Percentiles rank a stretch among this genome's conserved stretches.
Conservation (phyloP, 805 yeast genomes). For the Saccharomycopsis amapae region DNA sequence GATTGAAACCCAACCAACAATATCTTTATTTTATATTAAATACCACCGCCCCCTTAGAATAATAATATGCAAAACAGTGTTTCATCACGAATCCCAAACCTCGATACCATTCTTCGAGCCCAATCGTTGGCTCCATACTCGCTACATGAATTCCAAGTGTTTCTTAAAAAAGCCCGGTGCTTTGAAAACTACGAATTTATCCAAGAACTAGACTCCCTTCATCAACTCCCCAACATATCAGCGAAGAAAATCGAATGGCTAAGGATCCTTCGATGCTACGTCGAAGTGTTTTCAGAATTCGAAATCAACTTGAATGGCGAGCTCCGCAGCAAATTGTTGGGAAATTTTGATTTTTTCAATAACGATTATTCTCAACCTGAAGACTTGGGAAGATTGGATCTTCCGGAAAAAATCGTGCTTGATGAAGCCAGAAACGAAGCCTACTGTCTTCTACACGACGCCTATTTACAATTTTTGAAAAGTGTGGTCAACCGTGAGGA, state of each 20-base stretch:
- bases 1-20: too few relatives aligned
- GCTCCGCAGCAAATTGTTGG: constrained; percentile 8
- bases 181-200: constrained; percentile 19
- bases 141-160: constrained; percentile 13
- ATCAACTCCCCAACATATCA: background rate
- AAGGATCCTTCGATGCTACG: constrained; percentile 4
- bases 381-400: background rate
- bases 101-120: constrained; percentile 9
- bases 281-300: constrained; percentile 14
- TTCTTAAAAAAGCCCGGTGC: constrained; percentile 16
- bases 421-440: constrained; percentile 19
- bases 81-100: constrained; percentile 2
- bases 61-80: background rate
- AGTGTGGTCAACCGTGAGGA: constrained; percentile 14
- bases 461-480: constrained; percentile 19
- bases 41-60: background rate
- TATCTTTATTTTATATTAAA: background rate
- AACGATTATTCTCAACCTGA: constrained; percentile 6
- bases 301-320: constrained; percentile 21
- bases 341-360: constrained; percentile 4
- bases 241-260: constrained; percentile 4
- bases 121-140: constrained; percentile 14
- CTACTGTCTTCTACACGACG: constrained; percentile 16
- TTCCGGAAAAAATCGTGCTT: constrained; percentile 6
- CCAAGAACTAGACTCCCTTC: background rate